Evolutionary conservation across 805 yeast species (phyloP).

Genomic region (Nakazawaea wickerhamii): DNA sequence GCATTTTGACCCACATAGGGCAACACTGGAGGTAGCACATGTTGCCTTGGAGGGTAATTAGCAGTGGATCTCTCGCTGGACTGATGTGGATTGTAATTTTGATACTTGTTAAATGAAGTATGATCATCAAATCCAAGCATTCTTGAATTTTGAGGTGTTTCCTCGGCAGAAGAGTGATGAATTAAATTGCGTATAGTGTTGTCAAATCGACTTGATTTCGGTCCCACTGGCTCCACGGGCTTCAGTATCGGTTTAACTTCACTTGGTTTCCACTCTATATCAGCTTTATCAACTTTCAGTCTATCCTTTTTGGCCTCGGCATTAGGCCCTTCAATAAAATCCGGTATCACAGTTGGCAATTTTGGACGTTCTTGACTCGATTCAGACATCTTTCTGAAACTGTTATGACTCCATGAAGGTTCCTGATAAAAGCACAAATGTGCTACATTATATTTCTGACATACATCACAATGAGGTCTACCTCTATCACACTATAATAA

Average conservation of each 20-base stretch:
- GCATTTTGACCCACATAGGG: background rate
- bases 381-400: background rate
- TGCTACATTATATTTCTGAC: slow-evolving; percentile 24
- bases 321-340: background rate
- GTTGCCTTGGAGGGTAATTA: background rate
- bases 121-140: background rate
- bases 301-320: no score
- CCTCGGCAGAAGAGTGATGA: background rate
- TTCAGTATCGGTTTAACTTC: background rate
- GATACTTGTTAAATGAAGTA: background rate
- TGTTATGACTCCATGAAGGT: slow-evolving; percentile 20
- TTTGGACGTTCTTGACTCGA: background rate
- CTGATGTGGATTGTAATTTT: slow-evolving; percentile 6
- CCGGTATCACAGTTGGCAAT: background rate
- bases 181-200: slow-evolving; percentile 4
- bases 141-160: background rate
- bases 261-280: background rate
- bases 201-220: background rate
- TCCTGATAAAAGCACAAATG: slow-evolving; percentile 27
- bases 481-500: slow-evolving; percentile 27
- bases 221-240: background rate
- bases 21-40: background rate
- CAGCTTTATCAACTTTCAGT: no score
- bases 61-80: slow-evolving; percentile 6
- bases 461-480: slow-evolving; percentile 28